Conservation (phyloP, 176 grass and related monocot species). For the Cenchrus fungigraminus region DNA sequence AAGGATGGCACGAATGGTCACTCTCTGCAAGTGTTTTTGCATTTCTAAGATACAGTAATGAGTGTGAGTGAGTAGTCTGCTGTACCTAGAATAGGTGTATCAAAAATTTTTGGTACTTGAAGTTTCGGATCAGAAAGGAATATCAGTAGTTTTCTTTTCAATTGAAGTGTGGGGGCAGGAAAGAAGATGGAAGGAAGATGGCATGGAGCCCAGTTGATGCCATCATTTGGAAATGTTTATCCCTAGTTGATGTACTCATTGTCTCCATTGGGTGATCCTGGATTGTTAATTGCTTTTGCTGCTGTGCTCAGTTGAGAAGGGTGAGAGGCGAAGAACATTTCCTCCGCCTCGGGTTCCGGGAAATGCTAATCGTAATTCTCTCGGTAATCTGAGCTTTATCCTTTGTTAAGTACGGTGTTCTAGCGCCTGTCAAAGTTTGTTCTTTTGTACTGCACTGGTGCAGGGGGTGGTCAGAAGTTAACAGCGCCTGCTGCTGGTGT, state of each 20-base stretch:
- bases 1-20: not conserved
- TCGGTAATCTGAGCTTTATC: conserved; percentile 41
- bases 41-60: not conserved
- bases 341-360: conserved; percentile 33
- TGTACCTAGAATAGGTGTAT: conserved; percentile 1
- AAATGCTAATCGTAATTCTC: conserved; percentile 38
- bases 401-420: conserved; percentile 46
- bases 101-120: conserved; percentile 26
- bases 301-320: not conserved
- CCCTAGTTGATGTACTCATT: conserved; percentile 49
- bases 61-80: not conserved
- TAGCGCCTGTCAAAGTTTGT: conserved; percentile 57
- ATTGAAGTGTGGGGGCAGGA: not conserved
- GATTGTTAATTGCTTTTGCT: conserved; percentile 30
- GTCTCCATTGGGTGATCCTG: conserved; percentile 15
- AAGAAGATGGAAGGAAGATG: conserved; percentile 67
- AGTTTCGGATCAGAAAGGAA: conserved; percentile 52
- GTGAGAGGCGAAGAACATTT: conserved; percentile 51
- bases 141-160: conserved; percentile 44
- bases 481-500: conserved; percentile 46
- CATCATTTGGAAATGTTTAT: conserved; percentile 56
- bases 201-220: conserved; percentile 44
- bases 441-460: conserved; percentile 49
- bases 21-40: not conserved
- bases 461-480: conserved; percentile 42